These are phyloP conservation scores for Dianthus caryophyllus DNA, from an alignment of 148 eudicot genomes.

Conservation along the genomic window DNA sequence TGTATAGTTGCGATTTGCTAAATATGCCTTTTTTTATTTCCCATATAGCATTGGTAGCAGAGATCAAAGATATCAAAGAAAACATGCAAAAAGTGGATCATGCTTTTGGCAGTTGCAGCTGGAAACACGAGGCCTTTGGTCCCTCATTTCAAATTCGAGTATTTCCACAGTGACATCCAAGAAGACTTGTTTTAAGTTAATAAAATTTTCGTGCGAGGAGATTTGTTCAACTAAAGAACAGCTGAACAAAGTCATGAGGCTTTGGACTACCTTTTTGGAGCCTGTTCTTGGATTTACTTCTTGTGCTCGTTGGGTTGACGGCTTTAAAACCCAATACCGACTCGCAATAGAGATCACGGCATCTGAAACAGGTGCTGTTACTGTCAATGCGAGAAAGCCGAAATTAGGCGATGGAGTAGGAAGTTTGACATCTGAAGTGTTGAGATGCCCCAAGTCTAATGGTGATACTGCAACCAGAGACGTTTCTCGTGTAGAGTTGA, in stretches of 20 bases:
- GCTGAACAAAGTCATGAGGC: conserved; percentile 67
- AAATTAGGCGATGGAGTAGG: conserved; percentile 44
- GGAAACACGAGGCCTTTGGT: conserved; percentile 62
- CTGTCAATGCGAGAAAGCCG: conserved; percentile 32
- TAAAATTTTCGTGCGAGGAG: conserved; percentile 85
- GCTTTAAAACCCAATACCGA: conserved; percentile 34
- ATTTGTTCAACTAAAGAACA: conserved; percentile 80
- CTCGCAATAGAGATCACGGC: conserved; percentile 26
- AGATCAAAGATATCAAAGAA: conserved; percentile 82
- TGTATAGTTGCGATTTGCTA: neutral
- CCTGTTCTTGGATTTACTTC: conserved; percentile 61
- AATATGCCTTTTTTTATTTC: neutral
- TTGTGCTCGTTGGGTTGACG: conserved; percentile 33
- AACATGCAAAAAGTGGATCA: conserved; percentile 62
- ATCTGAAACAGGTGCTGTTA: conserved; percentile 41
- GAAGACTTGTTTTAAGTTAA: conserved; percentile 74
- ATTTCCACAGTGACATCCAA: conserved; percentile 59
- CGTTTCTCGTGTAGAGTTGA: conserved; percentile 19
- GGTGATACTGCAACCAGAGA: conserved; percentile 43
- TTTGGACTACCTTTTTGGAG: conserved; percentile 84
- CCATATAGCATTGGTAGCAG: conserved; percentile 67
- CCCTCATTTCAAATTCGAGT: conserved; percentile 66
- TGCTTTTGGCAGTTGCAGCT: conserved; percentile 67
- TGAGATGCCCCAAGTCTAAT: conserved; percentile 35
- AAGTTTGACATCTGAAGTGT: conserved; percentile 32